Percentiles rank a stretch among this genome's conserved stretches.
phyloP scores from a whole-genome alignment of 1,139 yeast species.

The Yamadazyma oceani region DNA sequence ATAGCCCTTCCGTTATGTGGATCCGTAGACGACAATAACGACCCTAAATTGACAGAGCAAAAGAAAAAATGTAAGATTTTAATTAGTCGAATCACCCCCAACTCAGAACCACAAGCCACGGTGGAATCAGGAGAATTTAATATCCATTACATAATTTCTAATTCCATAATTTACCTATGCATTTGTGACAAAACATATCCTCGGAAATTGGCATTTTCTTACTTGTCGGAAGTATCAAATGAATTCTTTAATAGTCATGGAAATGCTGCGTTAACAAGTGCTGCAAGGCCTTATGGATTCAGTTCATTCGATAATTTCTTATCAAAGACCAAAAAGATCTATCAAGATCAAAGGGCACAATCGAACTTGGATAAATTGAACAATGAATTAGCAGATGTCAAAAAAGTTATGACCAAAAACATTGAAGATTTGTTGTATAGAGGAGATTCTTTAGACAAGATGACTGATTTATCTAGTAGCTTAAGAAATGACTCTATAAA shows the following conservation, averaged over 20 bases:
- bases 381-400: slow-evolving; percentile 88
- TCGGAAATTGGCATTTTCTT: slow-evolving; percentile 84
- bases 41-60: slow-evolving; percentile 61
- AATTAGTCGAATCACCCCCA: slow-evolving; percentile 72
- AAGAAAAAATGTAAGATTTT: slow-evolving; percentile 83
- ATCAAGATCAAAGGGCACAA: slow-evolving; percentile 90
- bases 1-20: slow-evolving; percentile 85
- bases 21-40: slow-evolving; percentile 82
- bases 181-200: slow-evolving; percentile 82
- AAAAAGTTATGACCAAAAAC: slow-evolving; percentile 92
- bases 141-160: slow-evolving; percentile 70
- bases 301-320: slow-evolving; percentile 82
- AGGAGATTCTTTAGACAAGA: slow-evolving; percentile 90
- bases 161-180: slow-evolving; percentile 71
- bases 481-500: slow-evolving; percentile 82
- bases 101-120: slow-evolving; percentile 84
- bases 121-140: slow-evolving; percentile 74
- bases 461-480: slow-evolving; percentile 84
- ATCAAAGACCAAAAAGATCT: slow-evolving; percentile 82
- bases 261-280: slow-evolving; percentile 58
- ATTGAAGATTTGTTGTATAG: slow-evolving; percentile 92
- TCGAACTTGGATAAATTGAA: slow-evolving; percentile 83
- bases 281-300: slow-evolving; percentile 85
- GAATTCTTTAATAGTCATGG: slow-evolving; percentile 86
- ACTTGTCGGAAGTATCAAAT: slow-evolving; percentile 73